Conservation (phyloP, 495 filamentous ascomycete genomes). For the Oidiodendron maius region DNA sequence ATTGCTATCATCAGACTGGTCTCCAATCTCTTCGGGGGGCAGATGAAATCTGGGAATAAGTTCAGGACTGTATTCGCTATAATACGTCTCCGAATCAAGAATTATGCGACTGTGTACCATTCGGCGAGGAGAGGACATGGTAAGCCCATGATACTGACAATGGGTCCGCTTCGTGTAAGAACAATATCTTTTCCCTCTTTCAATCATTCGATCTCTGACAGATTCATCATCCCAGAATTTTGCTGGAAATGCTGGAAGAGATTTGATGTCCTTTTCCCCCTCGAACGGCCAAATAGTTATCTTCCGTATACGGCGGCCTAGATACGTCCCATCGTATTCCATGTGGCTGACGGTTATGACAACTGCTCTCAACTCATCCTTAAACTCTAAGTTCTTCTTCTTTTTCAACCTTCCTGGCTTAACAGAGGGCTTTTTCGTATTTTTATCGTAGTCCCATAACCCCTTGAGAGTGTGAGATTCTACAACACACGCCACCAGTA, state of each 20-base stretch:
- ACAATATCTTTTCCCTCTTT: neutral
- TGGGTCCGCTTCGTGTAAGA: neutral
- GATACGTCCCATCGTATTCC: neutral
- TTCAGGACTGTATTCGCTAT: neutral
- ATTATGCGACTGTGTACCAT: neutral
- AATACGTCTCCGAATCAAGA: neutral
- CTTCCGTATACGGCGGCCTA: neutral
- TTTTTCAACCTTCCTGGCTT: too few species aligned
- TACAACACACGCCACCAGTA: too few species aligned
- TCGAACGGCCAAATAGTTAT: conserved; percentile 1
- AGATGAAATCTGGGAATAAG: neutral
- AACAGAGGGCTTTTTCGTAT: too few species aligned
- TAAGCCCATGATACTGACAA: too few species aligned
- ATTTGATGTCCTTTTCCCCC: conserved; percentile 7
- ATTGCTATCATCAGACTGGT: neutral
- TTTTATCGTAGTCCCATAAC: too few species aligned
- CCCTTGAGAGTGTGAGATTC: too few species aligned
- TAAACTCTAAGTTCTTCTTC: too few species aligned
- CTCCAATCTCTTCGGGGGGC: neutral
- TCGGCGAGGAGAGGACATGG: too few species aligned
- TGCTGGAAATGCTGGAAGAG: conserved; percentile 2
- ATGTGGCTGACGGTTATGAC: neutral
- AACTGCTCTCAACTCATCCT: neutral
- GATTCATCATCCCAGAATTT: conserved; percentile 1
- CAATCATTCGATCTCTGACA: neutral